Evolutionary conservation across 2,329 filamentous ascomycete genomes (phyloP).

Genomic region (Metarhizium guizhouense): DNA sequence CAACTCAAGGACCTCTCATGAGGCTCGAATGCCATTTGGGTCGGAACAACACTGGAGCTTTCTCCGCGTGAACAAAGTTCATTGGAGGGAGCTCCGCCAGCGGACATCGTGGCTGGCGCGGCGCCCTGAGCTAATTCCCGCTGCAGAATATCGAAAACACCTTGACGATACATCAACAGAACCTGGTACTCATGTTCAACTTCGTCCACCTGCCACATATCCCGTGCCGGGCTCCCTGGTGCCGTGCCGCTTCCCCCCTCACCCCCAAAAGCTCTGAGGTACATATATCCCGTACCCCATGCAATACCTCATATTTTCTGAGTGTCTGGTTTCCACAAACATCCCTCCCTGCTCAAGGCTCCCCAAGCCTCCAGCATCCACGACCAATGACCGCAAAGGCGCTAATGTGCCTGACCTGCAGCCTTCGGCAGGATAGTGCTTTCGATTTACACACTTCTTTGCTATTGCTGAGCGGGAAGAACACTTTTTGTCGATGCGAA

Average conservation of each 20-base stretch:
- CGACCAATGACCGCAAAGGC: background rate
- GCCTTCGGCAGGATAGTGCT: background rate
- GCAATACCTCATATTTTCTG: no score
- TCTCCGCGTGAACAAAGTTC: background rate
- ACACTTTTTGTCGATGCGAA: no score
- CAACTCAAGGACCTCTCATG: no score
- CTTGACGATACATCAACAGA: background rate
- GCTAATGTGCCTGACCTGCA: background rate
- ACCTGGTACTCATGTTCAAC: no score
- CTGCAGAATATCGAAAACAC: background rate
- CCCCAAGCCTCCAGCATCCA: background rate
- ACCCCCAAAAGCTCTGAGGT: background rate
- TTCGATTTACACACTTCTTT: background rate
- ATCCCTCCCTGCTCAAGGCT: background rate
- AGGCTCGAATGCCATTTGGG: background rate
- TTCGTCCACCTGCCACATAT: background rate
- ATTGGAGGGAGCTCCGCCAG: background rate
- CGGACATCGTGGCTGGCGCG: background rate
- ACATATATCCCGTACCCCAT: background rate
- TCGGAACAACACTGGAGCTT: background rate
- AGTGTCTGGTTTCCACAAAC: background rate
- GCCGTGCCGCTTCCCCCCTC: background rate
- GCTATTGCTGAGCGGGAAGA: background rate
- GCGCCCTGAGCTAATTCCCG: background rate
- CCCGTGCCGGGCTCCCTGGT: background rate